phyloP scores from a whole-genome alignment of 192 early-diverging fungal species.

The Coemansia sp. region DNA sequence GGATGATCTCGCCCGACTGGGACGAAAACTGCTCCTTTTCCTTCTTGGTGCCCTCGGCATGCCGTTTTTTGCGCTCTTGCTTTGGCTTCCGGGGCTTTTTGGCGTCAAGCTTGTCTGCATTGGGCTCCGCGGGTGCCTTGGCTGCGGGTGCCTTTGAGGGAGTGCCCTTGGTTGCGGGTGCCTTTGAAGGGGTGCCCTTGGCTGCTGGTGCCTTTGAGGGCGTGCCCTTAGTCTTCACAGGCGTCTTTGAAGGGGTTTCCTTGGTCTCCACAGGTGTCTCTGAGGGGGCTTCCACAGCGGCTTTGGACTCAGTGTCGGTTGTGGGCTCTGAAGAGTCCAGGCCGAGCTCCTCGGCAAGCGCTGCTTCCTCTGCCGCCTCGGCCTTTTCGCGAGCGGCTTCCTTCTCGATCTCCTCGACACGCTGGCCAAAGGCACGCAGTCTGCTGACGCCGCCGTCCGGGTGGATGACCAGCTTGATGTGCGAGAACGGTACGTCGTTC shows the following conservation, averaged over 20 bases:
- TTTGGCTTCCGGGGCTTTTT: conserved; percentile 25
- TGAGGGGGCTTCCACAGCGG: conserved; percentile 1
- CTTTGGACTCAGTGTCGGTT: conserved; percentile 5
- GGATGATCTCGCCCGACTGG: conserved; percentile 36
- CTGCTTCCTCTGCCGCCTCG: conserved; percentile 47
- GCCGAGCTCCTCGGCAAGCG: conserved; percentile 30
- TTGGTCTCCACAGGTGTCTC: neutral
- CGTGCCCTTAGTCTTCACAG: too few species aligned
- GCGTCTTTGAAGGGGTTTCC: neutral
- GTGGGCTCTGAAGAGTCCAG: conserved; percentile 15
- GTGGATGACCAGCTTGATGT: conserved; percentile 67
- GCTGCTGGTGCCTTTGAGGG: too few species aligned
- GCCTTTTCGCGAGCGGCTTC: conserved; percentile 49
- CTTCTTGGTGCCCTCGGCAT: conserved; percentile 18
- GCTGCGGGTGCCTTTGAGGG: too few species aligned
- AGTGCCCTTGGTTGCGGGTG: too few species aligned
- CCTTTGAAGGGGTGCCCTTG: too few species aligned
- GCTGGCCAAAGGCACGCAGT: conserved; percentile 73
- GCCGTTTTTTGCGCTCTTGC: conserved; percentile 26
- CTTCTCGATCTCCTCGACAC: conserved; percentile 47
- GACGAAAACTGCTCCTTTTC: conserved; percentile 39
- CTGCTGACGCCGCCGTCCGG: conserved; percentile 85
- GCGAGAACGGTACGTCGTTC: conserved; percentile 60
- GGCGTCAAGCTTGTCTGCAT: conserved; percentile 13
- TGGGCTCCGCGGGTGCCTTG: conserved; percentile 2